A percentile compares a stretch with the other conserved stretches of the same genome.
Conservation (phyloP, 2,329 filamentous ascomycete species). For the Dryadomyces quercus-mongolicae region DNA sequence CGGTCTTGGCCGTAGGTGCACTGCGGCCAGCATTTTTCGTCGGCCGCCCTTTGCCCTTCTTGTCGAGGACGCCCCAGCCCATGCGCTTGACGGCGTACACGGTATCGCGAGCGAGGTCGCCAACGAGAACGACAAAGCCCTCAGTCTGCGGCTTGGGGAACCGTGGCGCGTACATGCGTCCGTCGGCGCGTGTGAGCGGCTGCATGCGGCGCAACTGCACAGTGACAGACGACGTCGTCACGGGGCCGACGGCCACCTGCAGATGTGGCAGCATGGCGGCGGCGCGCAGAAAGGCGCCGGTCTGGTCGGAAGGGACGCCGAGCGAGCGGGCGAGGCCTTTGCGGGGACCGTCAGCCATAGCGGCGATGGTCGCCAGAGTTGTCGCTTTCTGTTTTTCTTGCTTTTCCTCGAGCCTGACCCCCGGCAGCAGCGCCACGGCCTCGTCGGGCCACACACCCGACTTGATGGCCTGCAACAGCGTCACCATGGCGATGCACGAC, state of each 20-base stretch:
- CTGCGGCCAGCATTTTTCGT: conserved; percentile 14
- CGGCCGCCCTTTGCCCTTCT: neutral
- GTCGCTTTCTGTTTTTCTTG: conserved; percentile 25
- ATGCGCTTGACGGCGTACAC: conserved; percentile 78
- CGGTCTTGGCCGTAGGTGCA: conserved; percentile 37
- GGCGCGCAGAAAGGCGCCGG: conserved; percentile 43
- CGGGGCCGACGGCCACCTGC: conserved; percentile 43
- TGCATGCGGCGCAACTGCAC: conserved; percentile 58
- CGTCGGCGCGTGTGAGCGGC: conserved; percentile 48
- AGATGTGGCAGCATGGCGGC: conserved; percentile 58
- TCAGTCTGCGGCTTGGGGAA: conserved; percentile 95
- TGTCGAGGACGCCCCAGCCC: conserved; percentile 43
- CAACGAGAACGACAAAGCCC: conserved; percentile 79
- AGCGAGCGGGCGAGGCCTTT: conserved; percentile 37
- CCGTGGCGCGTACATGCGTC: conserved; percentile 70
- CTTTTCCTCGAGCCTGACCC: conserved; percentile 36
- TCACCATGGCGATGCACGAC: conserved; percentile 71
- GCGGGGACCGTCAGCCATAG: conserved; percentile 21
- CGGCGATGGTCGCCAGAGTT: conserved; percentile 29
- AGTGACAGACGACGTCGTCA: conserved; percentile 49
- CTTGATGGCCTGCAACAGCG: conserved; percentile 83
- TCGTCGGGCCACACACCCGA: conserved; percentile 84
- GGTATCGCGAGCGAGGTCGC: conserved; percentile 56
- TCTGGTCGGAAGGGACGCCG: conserved; percentile 30
- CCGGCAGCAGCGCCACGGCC: conserved; percentile 67